phyloP scores from a whole-genome alignment of 1,284 basidiomycete species.

The Rhodotorula sp. region DNA sequence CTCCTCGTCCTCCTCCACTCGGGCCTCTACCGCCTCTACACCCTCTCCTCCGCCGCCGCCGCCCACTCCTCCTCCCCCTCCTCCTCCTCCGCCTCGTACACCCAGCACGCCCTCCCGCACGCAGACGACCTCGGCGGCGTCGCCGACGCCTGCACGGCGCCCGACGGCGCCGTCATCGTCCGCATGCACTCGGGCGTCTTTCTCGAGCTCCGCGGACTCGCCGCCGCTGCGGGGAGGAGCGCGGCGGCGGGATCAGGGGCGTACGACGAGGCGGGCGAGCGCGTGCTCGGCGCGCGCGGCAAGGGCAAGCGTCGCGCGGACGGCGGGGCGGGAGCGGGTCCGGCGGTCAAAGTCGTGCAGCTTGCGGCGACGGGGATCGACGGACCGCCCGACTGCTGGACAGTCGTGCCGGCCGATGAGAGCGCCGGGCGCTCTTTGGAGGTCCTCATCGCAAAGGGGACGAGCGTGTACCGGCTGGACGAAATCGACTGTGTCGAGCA shows the following conservation, averaged over 20 bases:
- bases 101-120: constrained; percentile 77
- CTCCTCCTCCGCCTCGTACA: constrained; percentile 75
- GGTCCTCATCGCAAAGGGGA: constrained; percentile 74
- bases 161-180: constrained; percentile 77
- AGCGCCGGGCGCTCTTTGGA: constrained; percentile 83
- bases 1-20: constrained; percentile 84
- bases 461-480: constrained; percentile 75
- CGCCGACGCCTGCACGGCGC: constrained; percentile 72
- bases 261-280: neutral
- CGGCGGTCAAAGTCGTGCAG: constrained; percentile 9
- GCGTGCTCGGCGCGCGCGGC: too few species aligned
- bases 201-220: constrained; percentile 81
- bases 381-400: constrained; percentile 77
- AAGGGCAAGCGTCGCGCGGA: constrained; percentile 1
- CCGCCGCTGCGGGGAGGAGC: neutral
- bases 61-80: too few species aligned
- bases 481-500: constrained; percentile 84
- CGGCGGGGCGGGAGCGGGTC: neutral
- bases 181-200: constrained; percentile 74
- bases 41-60: constrained; percentile 60
- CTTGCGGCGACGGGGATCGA: constrained; percentile 60
- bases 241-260: neutral
- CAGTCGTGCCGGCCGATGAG: constrained; percentile 79
- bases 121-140: constrained; percentile 77
- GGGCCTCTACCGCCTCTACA: constrained; percentile 85